These are phyloP conservation scores for Ceriops decandra DNA, from an alignment of 345 rosid species.

Conservation along the genomic window DNA sequence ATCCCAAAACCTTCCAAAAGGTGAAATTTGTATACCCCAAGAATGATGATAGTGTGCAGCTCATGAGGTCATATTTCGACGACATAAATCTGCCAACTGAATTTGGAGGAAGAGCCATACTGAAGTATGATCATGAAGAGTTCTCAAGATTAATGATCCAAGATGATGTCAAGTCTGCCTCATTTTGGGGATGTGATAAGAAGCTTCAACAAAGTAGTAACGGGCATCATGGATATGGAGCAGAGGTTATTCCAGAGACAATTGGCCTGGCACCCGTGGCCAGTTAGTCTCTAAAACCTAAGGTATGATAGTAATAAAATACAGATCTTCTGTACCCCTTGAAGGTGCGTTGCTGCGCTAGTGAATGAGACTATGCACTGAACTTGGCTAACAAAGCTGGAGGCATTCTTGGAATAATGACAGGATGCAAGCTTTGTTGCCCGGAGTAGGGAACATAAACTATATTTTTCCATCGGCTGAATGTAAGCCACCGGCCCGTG, in stretches of 20 bases:
- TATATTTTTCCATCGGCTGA: no score
- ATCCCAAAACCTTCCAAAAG: slow-evolving; percentile 77
- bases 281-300: slow-evolving; percentile 23
- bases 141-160: slow-evolving; percentile 69
- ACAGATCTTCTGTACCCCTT: background rate
- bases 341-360: background rate
- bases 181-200: slow-evolving; percentile 53
- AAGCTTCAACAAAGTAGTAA: slow-evolving; percentile 32
- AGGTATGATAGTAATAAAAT: slow-evolving; percentile 3
- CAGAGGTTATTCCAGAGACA: slow-evolving; percentile 64
- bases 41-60: slow-evolving; percentile 68
- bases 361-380: background rate
- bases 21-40: slow-evolving; percentile 94
- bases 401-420: no score
- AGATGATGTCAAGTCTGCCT: slow-evolving; percentile 67
- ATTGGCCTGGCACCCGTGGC: slow-evolving; percentile 28
- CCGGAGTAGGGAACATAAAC: no score
- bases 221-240: slow-evolving; percentile 42
- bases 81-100: slow-evolving; percentile 77
- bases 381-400: background rate
- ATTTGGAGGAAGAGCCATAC: slow-evolving; percentile 77
- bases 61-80: slow-evolving; percentile 69
- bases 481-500: no score
- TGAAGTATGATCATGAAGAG: slow-evolving; percentile 77
- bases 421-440: no score